phyloP scores from a whole-genome alignment of 768 basidiomycete species.

The Termitomyces sp. region DNA sequence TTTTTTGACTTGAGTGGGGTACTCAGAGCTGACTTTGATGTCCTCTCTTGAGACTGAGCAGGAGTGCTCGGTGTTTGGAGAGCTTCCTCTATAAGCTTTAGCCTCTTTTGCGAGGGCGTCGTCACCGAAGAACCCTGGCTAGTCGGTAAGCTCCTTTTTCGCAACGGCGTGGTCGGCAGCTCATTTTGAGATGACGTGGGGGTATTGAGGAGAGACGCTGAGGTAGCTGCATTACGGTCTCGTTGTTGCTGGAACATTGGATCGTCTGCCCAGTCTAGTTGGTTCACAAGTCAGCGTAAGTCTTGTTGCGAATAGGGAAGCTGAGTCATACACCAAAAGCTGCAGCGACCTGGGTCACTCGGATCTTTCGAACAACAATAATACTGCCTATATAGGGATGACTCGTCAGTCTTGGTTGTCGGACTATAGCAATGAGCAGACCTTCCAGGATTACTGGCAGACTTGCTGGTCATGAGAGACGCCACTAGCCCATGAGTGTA shows the following conservation, averaged over 20 bases:
- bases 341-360: constrained; percentile 26
- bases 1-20: neutral
- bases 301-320: neutral
- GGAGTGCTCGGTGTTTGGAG: constrained; percentile 6
- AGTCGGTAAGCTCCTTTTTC: constrained; percentile 11
- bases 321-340: constrained; percentile 35
- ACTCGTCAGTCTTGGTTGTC: neutral
- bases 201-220: neutral
- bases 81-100: constrained; percentile 20
- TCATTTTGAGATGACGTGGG: neutral
- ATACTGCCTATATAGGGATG: constrained; percentile 26
- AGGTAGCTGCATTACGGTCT: neutral
- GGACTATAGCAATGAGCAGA: constrained; percentile 19
- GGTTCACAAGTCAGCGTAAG: neutral
- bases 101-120: constrained; percentile 22
- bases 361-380: constrained; percentile 33
- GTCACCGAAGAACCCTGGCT: constrained; percentile 1
- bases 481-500: constrained; percentile 27
- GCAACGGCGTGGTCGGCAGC: constrained; percentile 11
- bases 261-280: constrained; percentile 20
- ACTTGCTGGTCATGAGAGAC: constrained; percentile 27
- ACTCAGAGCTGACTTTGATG: neutral
- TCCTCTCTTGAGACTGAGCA: neutral
- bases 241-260: constrained; percentile 4
- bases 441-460: constrained; percentile 32